A percentile compares a stretch with the other conserved stretches of the same genome.
phyloP scores from a whole-genome alignment of 2,329 filamentous ascomycete species.

The Hortaea werneckii region DNA sequence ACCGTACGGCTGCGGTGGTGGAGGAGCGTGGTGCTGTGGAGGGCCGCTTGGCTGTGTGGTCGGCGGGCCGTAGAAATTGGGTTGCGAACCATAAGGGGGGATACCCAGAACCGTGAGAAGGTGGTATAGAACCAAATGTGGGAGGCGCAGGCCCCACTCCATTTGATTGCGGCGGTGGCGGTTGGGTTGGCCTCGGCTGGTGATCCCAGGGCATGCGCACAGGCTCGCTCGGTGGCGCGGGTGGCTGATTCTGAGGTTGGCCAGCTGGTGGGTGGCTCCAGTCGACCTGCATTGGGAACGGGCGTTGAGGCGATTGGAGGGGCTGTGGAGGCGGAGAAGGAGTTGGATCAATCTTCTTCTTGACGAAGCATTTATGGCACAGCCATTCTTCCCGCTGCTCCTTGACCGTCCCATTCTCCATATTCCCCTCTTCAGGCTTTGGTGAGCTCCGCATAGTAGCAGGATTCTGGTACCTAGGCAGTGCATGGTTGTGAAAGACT shows the following conservation, averaged over 20 bases:
- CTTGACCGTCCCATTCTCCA: neutral
- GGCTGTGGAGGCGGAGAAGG: constrained; percentile 25
- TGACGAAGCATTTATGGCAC: constrained; percentile 42
- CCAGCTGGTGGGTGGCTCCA: constrained; percentile 11
- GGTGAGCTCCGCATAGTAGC: constrained; percentile 4
- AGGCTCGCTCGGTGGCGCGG: constrained; percentile 10
- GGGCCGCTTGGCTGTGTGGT: constrained; percentile 1
- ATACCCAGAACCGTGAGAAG: constrained; percentile 11
- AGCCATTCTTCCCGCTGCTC: constrained; percentile 23
- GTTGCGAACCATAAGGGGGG: constrained; percentile 16
- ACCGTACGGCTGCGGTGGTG: neutral
- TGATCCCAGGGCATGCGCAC: constrained; percentile 20
- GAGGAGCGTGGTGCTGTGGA: neutral
- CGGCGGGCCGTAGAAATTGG: constrained; percentile 13
- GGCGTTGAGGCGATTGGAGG: constrained; percentile 15
- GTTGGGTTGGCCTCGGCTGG: constrained; percentile 12
- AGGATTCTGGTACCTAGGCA: constrained; percentile 16
- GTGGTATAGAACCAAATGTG: constrained; percentile 3
- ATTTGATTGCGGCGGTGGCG: constrained; percentile 7
- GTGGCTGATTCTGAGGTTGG: constrained; percentile 6
- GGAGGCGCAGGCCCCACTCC: constrained; percentile 10
- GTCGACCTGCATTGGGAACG: constrained; percentile 16
- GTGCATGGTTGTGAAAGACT: constrained; percentile 15
- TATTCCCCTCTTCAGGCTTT: constrained; percentile 4
- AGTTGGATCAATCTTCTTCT: constrained; percentile 30